Conservation (phyloP, 345 rosid species). For the Brassica nigra region DNA sequence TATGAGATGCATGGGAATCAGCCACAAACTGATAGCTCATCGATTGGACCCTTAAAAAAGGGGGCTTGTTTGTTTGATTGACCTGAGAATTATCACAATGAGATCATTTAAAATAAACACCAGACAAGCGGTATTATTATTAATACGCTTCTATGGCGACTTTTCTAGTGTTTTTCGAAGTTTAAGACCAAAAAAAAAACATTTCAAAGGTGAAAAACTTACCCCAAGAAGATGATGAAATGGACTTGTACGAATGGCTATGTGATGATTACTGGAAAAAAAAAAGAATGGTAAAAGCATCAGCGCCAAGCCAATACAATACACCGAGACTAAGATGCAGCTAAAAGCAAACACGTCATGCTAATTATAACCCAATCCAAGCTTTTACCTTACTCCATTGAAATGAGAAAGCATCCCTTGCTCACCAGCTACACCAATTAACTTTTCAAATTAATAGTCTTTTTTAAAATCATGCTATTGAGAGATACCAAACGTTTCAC, state of each 20-base stretch:
- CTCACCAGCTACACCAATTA: constrained; percentile 29
- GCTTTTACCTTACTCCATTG: constrained; percentile 27
- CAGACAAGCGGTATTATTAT: not conserved
- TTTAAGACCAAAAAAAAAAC: not conserved
- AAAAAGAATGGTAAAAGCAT: constrained; percentile 13
- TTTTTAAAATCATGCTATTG: not conserved
- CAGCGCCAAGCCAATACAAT: not conserved
- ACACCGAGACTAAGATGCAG: no score
- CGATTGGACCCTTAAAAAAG: constrained; percentile 27
- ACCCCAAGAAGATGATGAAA: constrained; percentile 35
- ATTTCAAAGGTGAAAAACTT: constrained; percentile 11
- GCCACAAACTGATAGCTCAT: constrained; percentile 38
- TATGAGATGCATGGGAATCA: constrained; percentile 29
- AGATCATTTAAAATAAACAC: not conserved
- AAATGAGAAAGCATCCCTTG: constrained; percentile 12
- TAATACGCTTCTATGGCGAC: not conserved
- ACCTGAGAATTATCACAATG: constrained; percentile 25
- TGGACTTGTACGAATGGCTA: constrained; percentile 2
- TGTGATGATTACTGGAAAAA: constrained; percentile 22
- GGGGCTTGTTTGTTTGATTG: constrained; percentile 23
- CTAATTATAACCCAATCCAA: not conserved
- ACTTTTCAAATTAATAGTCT: not conserved
- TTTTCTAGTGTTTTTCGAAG: not conserved
- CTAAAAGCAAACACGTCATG: no score
- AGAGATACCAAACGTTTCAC: not conserved